Evolutionary conservation across 176 grass and related monocot genomes (phyloP).

Genomic region (Oryza australiensis): DNA sequence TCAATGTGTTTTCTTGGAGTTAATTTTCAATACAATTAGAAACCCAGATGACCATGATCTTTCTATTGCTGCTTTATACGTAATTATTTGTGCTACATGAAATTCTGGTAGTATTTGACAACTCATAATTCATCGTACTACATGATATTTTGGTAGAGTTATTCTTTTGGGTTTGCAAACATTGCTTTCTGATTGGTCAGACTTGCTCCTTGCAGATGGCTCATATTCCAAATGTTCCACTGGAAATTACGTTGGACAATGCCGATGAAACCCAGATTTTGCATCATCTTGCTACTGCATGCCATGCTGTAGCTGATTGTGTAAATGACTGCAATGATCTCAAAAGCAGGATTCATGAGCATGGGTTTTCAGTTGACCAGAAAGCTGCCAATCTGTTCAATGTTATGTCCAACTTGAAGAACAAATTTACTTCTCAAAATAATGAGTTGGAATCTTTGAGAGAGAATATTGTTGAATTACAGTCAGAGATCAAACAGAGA

Average conservation of each 20-base stretch:
- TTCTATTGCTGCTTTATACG: slow-evolving; percentile 1
- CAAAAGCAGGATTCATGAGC: slow-evolving; percentile 69
- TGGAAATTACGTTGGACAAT: slow-evolving; percentile 50
- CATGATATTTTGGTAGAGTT: slow-evolving; percentile 1
- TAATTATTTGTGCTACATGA: slow-evolving; percentile 2
- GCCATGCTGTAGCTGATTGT: slow-evolving; percentile 60
- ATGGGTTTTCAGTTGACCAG: slow-evolving; percentile 70
- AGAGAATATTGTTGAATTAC: slow-evolving; percentile 47
- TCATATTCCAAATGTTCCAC: slow-evolving; percentile 40
- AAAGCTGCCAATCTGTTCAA: slow-evolving; percentile 57
- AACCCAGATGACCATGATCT: slow-evolving; percentile 24
- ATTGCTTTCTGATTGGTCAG: slow-evolving; percentile 32
- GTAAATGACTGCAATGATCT: slow-evolving; percentile 65
- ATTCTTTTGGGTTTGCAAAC: neutral
- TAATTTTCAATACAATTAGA: neutral
- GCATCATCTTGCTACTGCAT: slow-evolving; percentile 56
- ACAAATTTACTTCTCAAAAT: slow-evolving; percentile 50
- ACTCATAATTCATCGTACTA: neutral
- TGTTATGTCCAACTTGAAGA: slow-evolving; percentile 59
- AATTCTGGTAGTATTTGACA: neutral
- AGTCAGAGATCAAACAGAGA: slow-evolving; percentile 58
- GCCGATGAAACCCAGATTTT: slow-evolving; percentile 57
- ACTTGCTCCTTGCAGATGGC: slow-evolving; percentile 57
- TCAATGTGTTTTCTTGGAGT: neutral
- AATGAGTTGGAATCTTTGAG: slow-evolving; percentile 61